A percentile compares a stretch with the other conserved stretches of the same genome.
These are phyloP conservation scores for Colletotrichum eleusines DNA, from an alignment of 2,329 filamentous ascomycete genomes.

Conservation along the genomic window DNA sequence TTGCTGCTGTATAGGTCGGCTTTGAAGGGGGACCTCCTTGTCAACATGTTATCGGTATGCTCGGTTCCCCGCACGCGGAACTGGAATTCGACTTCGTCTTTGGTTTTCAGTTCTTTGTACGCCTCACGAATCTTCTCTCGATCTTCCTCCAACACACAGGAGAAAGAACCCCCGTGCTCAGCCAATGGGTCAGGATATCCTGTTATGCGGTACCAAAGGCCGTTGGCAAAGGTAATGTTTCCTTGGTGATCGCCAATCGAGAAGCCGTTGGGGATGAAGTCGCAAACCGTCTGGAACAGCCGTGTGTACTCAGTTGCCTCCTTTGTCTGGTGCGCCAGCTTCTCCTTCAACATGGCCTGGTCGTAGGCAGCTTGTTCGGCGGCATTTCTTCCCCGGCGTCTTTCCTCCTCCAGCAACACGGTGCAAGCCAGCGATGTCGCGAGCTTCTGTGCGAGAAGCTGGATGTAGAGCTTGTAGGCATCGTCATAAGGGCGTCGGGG, in stretches of 20 bases:
- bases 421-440: slow-evolving; percentile 78
- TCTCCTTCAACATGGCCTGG: slow-evolving; percentile 73
- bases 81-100: slow-evolving; percentile 59
- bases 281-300: slow-evolving; percentile 77
- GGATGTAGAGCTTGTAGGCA: slow-evolving; percentile 77
- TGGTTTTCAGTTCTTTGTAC: slow-evolving; percentile 56
- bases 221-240: slow-evolving; percentile 77
- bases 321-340: slow-evolving; percentile 68
- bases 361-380: slow-evolving; percentile 76
- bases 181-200: slow-evolving; percentile 55
- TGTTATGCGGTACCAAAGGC: slow-evolving; percentile 70
- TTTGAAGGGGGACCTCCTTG: slow-evolving; percentile 41
- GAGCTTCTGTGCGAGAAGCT: slow-evolving; percentile 65
- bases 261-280: slow-evolving; percentile 80
- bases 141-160: slow-evolving; percentile 62
- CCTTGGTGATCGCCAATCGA: slow-evolving; percentile 76
- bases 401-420: slow-evolving; percentile 78
- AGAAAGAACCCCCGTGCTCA: slow-evolving; percentile 53
- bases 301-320: slow-evolving; percentile 68
- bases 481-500: slow-evolving; percentile 79
- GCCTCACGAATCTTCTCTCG: slow-evolving; percentile 54
- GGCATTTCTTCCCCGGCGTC: slow-evolving; percentile 63
- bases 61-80: slow-evolving; percentile 55
- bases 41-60: slow-evolving; percentile 20
- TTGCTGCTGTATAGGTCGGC: slow-evolving; percentile 45